Evolutionary conservation across 768 basidiomycete genomes (phyloP).

Genomic region (Clavaria fumosa): DNA sequence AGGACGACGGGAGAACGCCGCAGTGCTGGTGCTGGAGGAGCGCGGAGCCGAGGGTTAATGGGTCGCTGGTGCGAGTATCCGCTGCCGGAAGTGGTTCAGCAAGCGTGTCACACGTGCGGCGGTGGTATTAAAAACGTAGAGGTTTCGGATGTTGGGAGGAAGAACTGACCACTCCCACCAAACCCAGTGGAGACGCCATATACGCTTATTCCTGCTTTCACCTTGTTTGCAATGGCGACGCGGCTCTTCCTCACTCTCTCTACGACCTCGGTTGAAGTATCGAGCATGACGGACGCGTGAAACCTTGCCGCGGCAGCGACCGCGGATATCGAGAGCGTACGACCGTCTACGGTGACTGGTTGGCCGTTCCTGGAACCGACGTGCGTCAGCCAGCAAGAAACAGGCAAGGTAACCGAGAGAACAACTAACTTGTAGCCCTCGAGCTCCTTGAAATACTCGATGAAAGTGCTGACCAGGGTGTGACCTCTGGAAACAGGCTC

Average conservation of each 20-base stretch:
- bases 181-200: constrained; percentile 80
- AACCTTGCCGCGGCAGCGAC: constrained; percentile 66
- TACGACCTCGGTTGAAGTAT: constrained; percentile 30
- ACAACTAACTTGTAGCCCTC: constrained; percentile 35
- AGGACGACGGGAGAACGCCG: constrained; percentile 50
- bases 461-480: constrained; percentile 38
- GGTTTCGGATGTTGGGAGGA: background rate
- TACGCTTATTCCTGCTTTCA: constrained; percentile 50
- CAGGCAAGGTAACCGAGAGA: too few relatives aligned
- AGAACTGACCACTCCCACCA: constrained; percentile 48
- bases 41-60: constrained; percentile 45
- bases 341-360: constrained; percentile 50
- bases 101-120: too few relatives aligned
- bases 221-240: constrained; percentile 47
- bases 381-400: background rate
- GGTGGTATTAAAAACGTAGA: too few relatives aligned
- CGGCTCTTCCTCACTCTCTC: constrained; percentile 48
- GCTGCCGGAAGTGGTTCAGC: constrained; percentile 20
- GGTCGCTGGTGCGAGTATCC: constrained; percentile 57
- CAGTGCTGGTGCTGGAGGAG: constrained; percentile 62
- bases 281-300: constrained; percentile 33
- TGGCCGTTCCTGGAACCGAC: constrained; percentile 35
- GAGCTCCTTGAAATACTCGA: constrained; percentile 33
- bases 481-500: constrained; percentile 12
- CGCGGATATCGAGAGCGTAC: constrained; percentile 57